Conservation (phyloP, 306 rosid genomes). For the Arachis stenosperma region DNA sequence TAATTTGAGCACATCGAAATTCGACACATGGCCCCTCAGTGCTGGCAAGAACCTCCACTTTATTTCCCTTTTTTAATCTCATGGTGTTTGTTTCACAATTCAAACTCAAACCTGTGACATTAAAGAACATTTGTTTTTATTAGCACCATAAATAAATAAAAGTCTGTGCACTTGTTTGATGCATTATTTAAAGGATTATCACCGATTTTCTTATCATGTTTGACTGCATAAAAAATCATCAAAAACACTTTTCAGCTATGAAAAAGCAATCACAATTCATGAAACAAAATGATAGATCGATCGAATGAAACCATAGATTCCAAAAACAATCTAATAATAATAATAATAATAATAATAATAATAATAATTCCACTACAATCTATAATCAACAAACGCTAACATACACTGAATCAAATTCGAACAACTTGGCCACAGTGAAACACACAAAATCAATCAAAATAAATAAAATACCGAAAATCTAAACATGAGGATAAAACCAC, state of each 20-base stretch:
- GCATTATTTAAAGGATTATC: not conserved
- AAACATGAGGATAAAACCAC: not conserved
- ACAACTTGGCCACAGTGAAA: not conserved
- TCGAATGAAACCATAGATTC: not conserved
- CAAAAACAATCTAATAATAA: not conserved
- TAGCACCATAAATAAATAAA: not conserved
- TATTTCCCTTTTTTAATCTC: constrained; percentile 67
- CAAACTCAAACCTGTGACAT: constrained; percentile 44
- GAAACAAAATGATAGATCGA: not conserved
- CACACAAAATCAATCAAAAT: not conserved
- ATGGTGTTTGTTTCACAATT: constrained; percentile 41
- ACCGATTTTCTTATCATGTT: not conserved
- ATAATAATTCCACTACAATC: no score
- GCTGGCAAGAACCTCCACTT: constrained; percentile 72
- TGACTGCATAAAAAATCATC: not conserved
- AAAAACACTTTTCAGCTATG: not conserved
- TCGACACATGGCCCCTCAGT: constrained; percentile 50
- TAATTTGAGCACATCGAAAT: constrained; percentile 70
- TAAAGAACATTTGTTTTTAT: not conserved
- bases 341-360: no score
- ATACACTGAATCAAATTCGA: not conserved
- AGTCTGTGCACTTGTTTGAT: not conserved
- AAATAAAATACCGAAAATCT: not conserved
- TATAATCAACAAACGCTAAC: no score
- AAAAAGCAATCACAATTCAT: not conserved